Conservation (phyloP, 805 yeast genomes). For the Pichia membranifaciens region DNA sequence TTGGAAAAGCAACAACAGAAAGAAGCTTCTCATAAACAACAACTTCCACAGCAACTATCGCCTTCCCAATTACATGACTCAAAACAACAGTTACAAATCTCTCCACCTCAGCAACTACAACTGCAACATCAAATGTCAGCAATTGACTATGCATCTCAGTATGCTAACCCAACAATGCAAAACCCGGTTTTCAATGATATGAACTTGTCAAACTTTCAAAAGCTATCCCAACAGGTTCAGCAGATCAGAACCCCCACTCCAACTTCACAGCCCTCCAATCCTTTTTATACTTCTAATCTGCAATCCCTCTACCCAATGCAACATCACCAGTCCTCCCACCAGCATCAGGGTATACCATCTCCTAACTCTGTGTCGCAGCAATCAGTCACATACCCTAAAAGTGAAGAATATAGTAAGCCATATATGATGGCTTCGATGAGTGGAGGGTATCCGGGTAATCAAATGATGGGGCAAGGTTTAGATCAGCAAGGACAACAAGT, state of each 20-base stretch:
- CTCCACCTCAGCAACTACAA: conserved; percentile 10
- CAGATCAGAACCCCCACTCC: conserved; percentile 10
- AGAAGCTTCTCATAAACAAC: conserved; percentile 5
- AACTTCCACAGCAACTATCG: not conserved
- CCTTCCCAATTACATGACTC: conserved; percentile 2
- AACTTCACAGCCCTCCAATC: conserved; percentile 1
- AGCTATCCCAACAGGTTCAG: conserved; percentile 13
- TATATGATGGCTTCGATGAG: not conserved
- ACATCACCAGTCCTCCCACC: not conserved
- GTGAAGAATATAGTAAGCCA: not conserved
- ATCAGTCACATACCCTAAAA: not conserved
- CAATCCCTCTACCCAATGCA: not conserved
- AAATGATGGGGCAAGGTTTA: not conserved
- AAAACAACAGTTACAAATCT: not conserved
- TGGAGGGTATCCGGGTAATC: too few relatives aligned
- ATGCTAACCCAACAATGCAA: conserved; percentile 2
- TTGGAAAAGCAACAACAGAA: conserved; percentile 16
- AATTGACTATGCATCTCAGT: conserved; percentile 1
- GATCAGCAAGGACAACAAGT: conserved; percentile 10
- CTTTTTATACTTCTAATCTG: conserved; percentile 1
- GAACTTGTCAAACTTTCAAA: conserved; percentile 12
- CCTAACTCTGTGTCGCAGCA: not conserved
- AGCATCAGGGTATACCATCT: not conserved
- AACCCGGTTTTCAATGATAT: conserved; percentile 7
- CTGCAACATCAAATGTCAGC: conserved; percentile 14